These are phyloP conservation scores for Rhynchosporium graminicola DNA, from an alignment of 2,329 filamentous ascomycete genomes.

Conservation along the genomic window DNA sequence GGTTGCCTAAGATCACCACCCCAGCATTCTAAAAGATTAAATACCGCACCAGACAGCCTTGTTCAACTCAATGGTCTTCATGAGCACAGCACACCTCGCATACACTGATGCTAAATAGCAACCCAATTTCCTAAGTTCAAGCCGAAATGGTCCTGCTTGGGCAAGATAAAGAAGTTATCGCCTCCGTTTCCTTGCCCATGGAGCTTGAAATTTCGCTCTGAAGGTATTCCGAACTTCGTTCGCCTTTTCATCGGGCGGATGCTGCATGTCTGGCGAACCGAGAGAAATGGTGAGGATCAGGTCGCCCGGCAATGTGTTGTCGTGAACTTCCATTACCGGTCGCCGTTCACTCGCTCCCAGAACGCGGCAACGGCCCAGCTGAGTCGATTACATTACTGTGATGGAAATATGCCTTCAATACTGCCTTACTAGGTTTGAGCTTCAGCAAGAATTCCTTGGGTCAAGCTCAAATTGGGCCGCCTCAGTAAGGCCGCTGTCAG, in stretches of 20 bases:
- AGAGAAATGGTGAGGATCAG: slow-evolving; percentile 1
- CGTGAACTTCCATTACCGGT: slow-evolving; percentile 8
- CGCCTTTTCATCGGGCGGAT: slow-evolving; percentile 7
- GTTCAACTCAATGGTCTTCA: slow-evolving; percentile 13
- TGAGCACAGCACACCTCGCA: slow-evolving; percentile 21
- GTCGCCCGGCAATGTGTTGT: slow-evolving; percentile 16
- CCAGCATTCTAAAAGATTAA: slow-evolving; percentile 4
- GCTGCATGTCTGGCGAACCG: slow-evolving; percentile 6
- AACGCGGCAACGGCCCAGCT: slow-evolving; percentile 1
- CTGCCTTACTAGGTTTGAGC: slow-evolving; percentile 22
- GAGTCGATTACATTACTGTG: slow-evolving; percentile 9
- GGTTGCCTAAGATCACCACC: slow-evolving; percentile 21
- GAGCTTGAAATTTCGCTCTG: background rate
- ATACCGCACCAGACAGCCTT: slow-evolving; percentile 16
- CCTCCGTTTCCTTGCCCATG: slow-evolving; percentile 5
- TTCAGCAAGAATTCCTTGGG: slow-evolving; percentile 9
- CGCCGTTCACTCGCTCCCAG: slow-evolving; percentile 10
- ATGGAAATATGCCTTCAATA: slow-evolving; percentile 18
- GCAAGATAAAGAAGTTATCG: slow-evolving; percentile 17
- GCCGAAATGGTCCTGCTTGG: slow-evolving; percentile 8
- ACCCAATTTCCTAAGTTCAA: background rate
- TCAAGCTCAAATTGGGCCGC: slow-evolving; percentile 9
- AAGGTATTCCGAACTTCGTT: background rate
- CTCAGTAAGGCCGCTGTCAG: slow-evolving; percentile 24
- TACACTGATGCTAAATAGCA: slow-evolving; percentile 12